These are phyloP conservation scores for Linnemannia schmuckeri DNA, from an alignment of 192 early-diverging fungal species.

Conservation along the genomic window DNA sequence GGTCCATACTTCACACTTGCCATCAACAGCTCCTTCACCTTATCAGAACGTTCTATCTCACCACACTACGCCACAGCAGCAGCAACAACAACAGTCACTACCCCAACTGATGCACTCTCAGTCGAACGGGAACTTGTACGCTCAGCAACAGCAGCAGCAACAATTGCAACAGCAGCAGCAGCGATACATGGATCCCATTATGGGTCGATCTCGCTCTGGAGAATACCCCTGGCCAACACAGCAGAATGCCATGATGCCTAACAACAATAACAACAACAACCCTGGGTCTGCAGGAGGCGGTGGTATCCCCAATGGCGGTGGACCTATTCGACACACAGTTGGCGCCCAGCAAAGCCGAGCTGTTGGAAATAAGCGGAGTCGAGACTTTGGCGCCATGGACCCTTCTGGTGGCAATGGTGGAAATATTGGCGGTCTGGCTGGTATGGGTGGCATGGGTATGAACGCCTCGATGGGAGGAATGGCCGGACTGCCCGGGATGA, in stretches of 20 bases:
- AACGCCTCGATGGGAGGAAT: slow-evolving; percentile 27
- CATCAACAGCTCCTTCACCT: background rate
- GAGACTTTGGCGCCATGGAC: slow-evolving; percentile 41
- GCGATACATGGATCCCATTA: slow-evolving; percentile 29
- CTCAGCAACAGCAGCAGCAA: slow-evolving; percentile 35
- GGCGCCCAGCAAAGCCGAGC: slow-evolving; percentile 45
- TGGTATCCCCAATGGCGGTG: slow-evolving; percentile 15
- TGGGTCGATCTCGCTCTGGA: slow-evolving; percentile 25
- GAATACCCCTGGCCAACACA: slow-evolving; percentile 26
- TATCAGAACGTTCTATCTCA: slow-evolving; percentile 13
- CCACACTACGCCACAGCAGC: background rate
- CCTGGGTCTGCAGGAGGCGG: background rate
- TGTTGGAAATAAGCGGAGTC: slow-evolving; percentile 38
- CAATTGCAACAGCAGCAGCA: slow-evolving; percentile 31
- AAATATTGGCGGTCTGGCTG: background rate
- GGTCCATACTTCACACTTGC: slow-evolving; percentile 8
- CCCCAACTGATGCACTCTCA: slow-evolving; percentile 24
- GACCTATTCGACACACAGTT: slow-evolving; percentile 34
- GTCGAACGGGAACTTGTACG: slow-evolving; percentile 22
- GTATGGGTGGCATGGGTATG: background rate
- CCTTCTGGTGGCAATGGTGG: background rate
- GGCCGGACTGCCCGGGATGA: slow-evolving; percentile 38
- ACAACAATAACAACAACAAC: background rate
- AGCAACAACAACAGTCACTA: slow-evolving; percentile 32
- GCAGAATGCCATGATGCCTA: slow-evolving; percentile 21